Conservation (phyloP, 169 alveolate species). For the Toxoplasma gondii region DNA sequence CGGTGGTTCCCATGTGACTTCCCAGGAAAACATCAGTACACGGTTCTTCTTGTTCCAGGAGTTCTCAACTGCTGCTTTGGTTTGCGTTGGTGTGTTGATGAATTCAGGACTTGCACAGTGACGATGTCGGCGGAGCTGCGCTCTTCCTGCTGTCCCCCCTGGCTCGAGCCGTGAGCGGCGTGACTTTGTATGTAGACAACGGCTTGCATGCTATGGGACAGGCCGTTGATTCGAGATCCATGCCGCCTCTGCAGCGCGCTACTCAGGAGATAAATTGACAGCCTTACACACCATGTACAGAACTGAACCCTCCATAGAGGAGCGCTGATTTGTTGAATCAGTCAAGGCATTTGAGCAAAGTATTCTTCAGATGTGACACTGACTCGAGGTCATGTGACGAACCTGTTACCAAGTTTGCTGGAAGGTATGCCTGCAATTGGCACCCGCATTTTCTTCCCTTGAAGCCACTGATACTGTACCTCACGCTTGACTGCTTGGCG, state of each 20-base stretch:
- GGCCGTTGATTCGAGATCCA: conserved; percentile 66
- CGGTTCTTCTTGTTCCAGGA: no score
- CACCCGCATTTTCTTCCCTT: not conserved
- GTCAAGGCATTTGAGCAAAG: not conserved
- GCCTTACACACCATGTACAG: not conserved
- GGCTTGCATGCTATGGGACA: conserved; percentile 79
- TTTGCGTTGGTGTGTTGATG: not conserved
- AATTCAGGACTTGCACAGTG: conserved; percentile 69
- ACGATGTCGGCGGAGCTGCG: conserved; percentile 78
- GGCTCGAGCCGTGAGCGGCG: conserved; percentile 78
- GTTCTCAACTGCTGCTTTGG: no score
- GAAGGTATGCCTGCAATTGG: not conserved
- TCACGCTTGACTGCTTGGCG: not conserved
- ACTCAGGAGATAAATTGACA: not conserved
- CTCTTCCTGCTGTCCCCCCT: conserved; percentile 74
- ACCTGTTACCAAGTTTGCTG: not conserved
- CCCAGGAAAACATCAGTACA: no score
- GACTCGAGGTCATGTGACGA: not conserved
- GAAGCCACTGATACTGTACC: not conserved
- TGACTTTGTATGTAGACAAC: conserved; percentile 78
- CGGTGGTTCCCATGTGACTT: no score
- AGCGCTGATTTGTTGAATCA: not conserved
- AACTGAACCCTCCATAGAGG: not conserved
- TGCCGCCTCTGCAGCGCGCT: not conserved
- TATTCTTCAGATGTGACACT: not conserved